Evolutionary conservation across 345 rosid genomes (phyloP).

Genomic region (Syzygium jambos): DNA sequence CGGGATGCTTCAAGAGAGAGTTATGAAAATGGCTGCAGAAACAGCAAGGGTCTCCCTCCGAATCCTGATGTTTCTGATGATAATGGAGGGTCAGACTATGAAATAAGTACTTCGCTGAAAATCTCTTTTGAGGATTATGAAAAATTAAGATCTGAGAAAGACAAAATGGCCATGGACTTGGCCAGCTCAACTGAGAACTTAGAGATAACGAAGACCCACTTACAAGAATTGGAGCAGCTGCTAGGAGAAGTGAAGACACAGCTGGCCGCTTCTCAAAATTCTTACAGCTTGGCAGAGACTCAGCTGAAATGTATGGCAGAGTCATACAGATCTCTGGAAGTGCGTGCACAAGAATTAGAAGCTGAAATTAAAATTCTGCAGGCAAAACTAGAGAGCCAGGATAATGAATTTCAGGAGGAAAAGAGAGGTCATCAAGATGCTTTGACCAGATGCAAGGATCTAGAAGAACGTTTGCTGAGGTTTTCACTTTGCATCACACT

Average conservation of each 20-base stretch:
- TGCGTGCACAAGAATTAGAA: slow-evolving; percentile 63
- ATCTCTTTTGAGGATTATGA: slow-evolving; percentile 53
- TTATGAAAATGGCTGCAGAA: slow-evolving; percentile 45
- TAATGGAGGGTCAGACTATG: slow-evolving; percentile 39
- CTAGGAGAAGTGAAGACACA: slow-evolving; percentile 65
- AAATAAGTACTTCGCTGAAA: slow-evolving; percentile 24
- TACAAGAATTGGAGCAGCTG: slow-evolving; percentile 75
- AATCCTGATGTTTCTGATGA: slow-evolving; percentile 78
- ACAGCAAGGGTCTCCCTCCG: slow-evolving; percentile 26
- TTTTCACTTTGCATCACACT: slow-evolving; percentile 14
- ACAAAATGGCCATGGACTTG: slow-evolving; percentile 47
- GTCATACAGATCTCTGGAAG: slow-evolving; percentile 89
- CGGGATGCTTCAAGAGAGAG: slow-evolving; percentile 45
- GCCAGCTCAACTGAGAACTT: slow-evolving; percentile 54
- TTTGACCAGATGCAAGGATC: slow-evolving; percentile 64
- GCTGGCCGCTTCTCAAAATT: slow-evolving; percentile 55
- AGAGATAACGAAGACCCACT: slow-evolving; percentile 57
- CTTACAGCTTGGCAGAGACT: slow-evolving; percentile 81
- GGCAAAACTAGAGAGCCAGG: slow-evolving; percentile 42
- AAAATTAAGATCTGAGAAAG: slow-evolving; percentile 65
- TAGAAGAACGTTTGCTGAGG: slow-evolving; percentile 75
- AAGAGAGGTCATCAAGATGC: slow-evolving; percentile 51
- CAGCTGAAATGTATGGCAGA: slow-evolving; percentile 98
- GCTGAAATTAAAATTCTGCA: slow-evolving; percentile 57
- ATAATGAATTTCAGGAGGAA: slow-evolving; percentile 62